Conservation (phyloP, 1,139 yeast species). For the Wickerhamomyces sp. region DNA sequence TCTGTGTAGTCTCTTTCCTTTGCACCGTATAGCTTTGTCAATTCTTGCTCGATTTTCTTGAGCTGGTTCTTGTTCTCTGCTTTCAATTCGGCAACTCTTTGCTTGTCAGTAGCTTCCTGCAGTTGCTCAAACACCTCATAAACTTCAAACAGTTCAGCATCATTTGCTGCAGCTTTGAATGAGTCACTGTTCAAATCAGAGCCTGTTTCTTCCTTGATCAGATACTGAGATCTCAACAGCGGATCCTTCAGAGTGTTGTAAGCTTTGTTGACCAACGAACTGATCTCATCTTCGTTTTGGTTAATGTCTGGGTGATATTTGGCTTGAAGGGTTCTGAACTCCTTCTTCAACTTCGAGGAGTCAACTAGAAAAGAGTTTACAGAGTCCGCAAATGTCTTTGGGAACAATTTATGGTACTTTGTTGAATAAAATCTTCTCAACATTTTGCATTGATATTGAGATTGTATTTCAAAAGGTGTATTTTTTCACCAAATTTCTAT, state of each 20-base stretch:
- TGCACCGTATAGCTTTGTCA: constrained; percentile 33
- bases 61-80: constrained; percentile 24
- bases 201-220: constrained; percentile 36
- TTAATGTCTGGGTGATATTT: constrained; percentile 72
- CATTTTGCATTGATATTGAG: background rate
- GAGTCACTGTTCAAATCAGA: constrained; percentile 40
- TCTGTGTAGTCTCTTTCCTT: constrained; percentile 39
- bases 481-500: constrained; percentile 2
- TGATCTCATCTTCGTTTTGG: constrained; percentile 29
- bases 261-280: constrained; percentile 67
- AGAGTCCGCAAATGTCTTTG: constrained; percentile 64
- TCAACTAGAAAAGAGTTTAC: constrained; percentile 72
- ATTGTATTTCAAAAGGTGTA: background rate
- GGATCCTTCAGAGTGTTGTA: constrained; percentile 70
- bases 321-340: constrained; percentile 69
- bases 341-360: constrained; percentile 54
- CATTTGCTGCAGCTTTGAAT: constrained; percentile 43
- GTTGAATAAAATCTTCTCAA: constrained; percentile 4
- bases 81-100: constrained; percentile 23
- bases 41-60: constrained; percentile 29
- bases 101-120: constrained; percentile 47
- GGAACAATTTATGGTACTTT: constrained; percentile 59
- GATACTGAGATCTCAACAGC: constrained; percentile 59
- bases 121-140: constrained; percentile 77
- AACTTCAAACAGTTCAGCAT: constrained; percentile 57